These are phyloP conservation scores for Bruguiera parviflora DNA, from an alignment of 345 rosid species.

Conservation along the genomic window DNA sequence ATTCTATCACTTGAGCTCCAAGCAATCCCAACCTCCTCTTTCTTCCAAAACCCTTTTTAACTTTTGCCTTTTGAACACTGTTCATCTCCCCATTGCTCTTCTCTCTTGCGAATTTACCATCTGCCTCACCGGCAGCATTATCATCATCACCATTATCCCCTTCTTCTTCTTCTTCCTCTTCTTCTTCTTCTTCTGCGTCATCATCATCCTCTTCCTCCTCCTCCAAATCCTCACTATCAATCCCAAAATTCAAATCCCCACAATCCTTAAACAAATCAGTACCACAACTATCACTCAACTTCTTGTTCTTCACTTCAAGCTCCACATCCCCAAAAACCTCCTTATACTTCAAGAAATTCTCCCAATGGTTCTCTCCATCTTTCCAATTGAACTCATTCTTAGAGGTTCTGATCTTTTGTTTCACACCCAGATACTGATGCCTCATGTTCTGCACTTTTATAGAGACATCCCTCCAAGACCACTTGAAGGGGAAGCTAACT, in stretches of 20 bases:
- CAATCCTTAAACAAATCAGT: constrained; percentile 39
- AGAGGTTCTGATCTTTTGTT: constrained; percentile 68
- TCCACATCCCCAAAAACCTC: constrained; percentile 78
- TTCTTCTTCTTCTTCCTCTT: constrained; percentile 32
- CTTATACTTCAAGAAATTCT: constrained; percentile 63
- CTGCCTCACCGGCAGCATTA: constrained; percentile 19
- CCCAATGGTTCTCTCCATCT: constrained; percentile 79
- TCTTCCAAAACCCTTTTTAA: constrained; percentile 28
- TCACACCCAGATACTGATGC: constrained; percentile 78
- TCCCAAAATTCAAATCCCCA: constrained; percentile 44
- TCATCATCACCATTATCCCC: constrained; percentile 32
- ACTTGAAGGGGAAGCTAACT: constrained; percentile 56
- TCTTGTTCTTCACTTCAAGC: constrained; percentile 59
- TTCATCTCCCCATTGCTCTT: constrained; percentile 30
- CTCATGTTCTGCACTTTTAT: constrained; percentile 83
- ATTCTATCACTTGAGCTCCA: constrained; percentile 45
- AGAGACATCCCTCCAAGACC: constrained; percentile 84
- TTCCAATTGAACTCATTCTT: constrained; percentile 57
- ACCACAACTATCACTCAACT: constrained; percentile 25
- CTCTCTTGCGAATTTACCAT: constrained; percentile 37
- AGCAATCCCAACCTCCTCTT: constrained; percentile 47
- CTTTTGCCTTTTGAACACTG: constrained; percentile 25
- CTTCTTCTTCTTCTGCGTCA: constrained; percentile 33
- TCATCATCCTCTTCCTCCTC: constrained; percentile 54
- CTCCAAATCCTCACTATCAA: constrained; percentile 50